Evolutionary conservation across 2,329 filamentous ascomycete species (phyloP), one percentile per base, ranked within the genome.

Genomic region (Alternaria novae-zelandiae): DNA sequence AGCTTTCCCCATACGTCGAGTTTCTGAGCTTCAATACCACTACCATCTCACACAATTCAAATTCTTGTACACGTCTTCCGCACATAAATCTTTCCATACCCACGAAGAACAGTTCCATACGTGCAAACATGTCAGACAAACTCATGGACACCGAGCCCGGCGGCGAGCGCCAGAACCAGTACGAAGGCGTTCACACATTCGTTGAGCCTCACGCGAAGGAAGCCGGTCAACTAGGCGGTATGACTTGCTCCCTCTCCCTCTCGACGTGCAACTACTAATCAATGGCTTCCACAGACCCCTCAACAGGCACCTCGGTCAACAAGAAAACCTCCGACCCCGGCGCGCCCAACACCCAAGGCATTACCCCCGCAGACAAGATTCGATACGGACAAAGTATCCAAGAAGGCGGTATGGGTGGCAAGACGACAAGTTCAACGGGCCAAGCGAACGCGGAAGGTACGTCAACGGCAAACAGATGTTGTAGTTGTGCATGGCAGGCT

Each of bases 131-230:
- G 86, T 83, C 85, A 64, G 78, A 81, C 17, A 83, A 84, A 66
- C 80, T 89, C 45, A 86, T 90, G 83, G 83, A 88, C 69, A 89
- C 86, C 28, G 84, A 85, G 61, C 82, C 82, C 17, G 88, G 88
- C 72, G 88, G 88, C 68, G 87, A 90, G 41, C 49, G 26, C 76
- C 83, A 83, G 61, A 86, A 84, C 5, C 88, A 88, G 84, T 89
- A 90, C 76, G 88, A 90, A 79, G 86, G 83, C 54, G 83, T 84
- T 55, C 77, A 85, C 54, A 83, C 81, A n/a, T 82, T 85, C 57
- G 83, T 81, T 3, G 68, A 83, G 15, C 82, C 84, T 0, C 84
- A 84, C 55, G 76, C 79, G 15, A 89, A 88, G 69, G 82, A 86
- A 61, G 81, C 82, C 23, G 88, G 88, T 7, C 86, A 89, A 72